Conservation (phyloP, 805 yeast species). For the Metahyphopichia silvanorum region DNA sequence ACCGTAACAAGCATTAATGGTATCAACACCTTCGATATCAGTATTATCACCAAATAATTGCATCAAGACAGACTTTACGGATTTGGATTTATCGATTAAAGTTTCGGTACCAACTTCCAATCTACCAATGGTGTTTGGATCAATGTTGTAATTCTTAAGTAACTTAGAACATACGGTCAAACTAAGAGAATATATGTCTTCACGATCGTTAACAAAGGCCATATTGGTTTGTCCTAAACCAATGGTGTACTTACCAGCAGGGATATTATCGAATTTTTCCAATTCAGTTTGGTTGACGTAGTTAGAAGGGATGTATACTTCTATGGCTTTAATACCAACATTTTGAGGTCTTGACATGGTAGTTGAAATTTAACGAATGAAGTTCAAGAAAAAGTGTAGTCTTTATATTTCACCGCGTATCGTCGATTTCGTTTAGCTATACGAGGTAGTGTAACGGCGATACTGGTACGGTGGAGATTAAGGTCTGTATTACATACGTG, state of each 20-base stretch:
- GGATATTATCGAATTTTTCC: conserved; percentile 79
- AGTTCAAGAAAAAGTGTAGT: background rate
- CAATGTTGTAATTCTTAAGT: conserved; percentile 77
- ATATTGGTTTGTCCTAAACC: conserved; percentile 98
- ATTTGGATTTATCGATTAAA: conserved; percentile 91
- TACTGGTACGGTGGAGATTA: too few relatives aligned
- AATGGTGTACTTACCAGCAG: conserved; percentile 95
- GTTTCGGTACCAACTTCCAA: conserved; percentile 99
- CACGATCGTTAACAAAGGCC: conserved; percentile 96
- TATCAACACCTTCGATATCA: conserved; percentile 95
- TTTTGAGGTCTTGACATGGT: conserved; percentile 41
- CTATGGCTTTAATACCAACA: conserved; percentile 96
- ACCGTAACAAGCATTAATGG: conserved; percentile 97
- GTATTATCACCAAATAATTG: conserved; percentile 85
- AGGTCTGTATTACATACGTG: too few relatives aligned
- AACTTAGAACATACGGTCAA: conserved; percentile 81
- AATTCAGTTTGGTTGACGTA: conserved; percentile 82
- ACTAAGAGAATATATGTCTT: conserved; percentile 93
- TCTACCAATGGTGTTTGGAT: conserved; percentile 80
- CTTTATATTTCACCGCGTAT: too few relatives aligned
- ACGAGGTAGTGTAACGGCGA: too few relatives aligned
- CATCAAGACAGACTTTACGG: conserved; percentile 93
- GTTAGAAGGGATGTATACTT: conserved; percentile 75
- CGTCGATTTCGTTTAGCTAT: too few relatives aligned
- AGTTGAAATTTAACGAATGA: conserved; percentile 1